Percentiles rank a stretch among this genome's conserved stretches.
Conservation (phyloP, 108 stramenopile species). For the Pseudonitzschia multistriata region DNA sequence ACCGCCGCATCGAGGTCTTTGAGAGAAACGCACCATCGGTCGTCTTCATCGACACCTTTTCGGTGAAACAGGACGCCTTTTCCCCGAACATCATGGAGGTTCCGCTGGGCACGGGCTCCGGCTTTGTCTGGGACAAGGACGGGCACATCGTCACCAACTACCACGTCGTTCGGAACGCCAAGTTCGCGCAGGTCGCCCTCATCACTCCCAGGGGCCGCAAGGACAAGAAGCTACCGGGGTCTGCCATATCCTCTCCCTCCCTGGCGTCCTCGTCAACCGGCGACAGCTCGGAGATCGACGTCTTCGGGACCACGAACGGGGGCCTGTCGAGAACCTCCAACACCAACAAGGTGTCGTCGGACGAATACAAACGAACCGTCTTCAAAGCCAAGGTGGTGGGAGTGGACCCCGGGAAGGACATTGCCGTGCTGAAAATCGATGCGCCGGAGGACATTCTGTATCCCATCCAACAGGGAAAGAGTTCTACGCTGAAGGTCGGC, state of each 20-base stretch:
- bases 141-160: constrained; percentile 75
- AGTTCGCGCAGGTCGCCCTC: constrained; percentile 69
- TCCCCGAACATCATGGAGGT: constrained; percentile 79
- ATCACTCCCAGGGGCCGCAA: constrained; percentile 19
- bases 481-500: constrained; percentile 62
- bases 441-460: constrained; percentile 45
- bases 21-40: constrained; percentile 69
- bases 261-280: constrained; percentile 1
- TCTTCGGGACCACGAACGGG: neutral
- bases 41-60: constrained; percentile 82
- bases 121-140: constrained; percentile 87
- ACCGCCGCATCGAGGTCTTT: constrained; percentile 68
- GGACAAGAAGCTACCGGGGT: neutral
- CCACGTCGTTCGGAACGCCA: constrained; percentile 87
- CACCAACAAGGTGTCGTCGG: constrained; percentile 17
- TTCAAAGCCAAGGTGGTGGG: constrained; percentile 83
- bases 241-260: neutral
- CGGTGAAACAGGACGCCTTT: constrained; percentile 64
- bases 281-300: neutral
- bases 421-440: constrained; percentile 89
- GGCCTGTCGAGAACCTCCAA: neutral
- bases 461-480: constrained; percentile 65
- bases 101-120: constrained; percentile 82
- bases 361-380: constrained; percentile 43
- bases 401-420: constrained; percentile 91